Evolutionary conservation across 345 rosid genomes (phyloP).

Genomic region (Salix exigua): DNA sequence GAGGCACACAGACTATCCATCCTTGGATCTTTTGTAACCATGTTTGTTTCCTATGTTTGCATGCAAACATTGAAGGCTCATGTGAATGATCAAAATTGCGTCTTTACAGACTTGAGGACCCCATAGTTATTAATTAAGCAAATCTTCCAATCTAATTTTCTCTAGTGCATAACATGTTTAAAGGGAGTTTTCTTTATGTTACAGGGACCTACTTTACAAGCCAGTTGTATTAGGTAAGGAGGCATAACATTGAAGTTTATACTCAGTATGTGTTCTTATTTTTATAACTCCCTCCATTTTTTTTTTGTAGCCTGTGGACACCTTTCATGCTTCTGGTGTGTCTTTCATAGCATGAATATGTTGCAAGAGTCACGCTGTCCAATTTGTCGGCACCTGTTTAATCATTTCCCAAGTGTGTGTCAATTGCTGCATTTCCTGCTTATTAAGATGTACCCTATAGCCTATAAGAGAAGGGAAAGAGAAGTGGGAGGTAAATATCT

Average conservation of each 20-base stretch:
- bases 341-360: constrained; percentile 52
- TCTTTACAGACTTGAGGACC: not conserved
- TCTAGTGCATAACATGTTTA: not conserved
- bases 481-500: constrained; percentile 30
- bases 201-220: constrained; percentile 48
- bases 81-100: not conserved
- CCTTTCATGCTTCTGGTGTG: constrained; percentile 92
- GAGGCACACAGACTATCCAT: not conserved
- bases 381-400: constrained; percentile 56
- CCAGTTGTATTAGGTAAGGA: constrained; percentile 45
- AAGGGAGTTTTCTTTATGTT: constrained; percentile 14
- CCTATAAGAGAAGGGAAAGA: constrained; percentile 51
- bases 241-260: constrained; percentile 7
- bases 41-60: not conserved
- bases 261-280: not conserved
- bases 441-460: constrained; percentile 56
- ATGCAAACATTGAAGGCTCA: too few relatives aligned
- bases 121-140: not conserved
- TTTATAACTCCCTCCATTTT: not conserved
- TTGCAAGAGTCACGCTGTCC: constrained; percentile 51
- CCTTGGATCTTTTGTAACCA: too few relatives aligned
- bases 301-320: constrained; percentile 81
- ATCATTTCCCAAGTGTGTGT: constrained; percentile 68
- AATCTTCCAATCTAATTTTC: not conserved
- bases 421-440: constrained; percentile 59